phyloP scores from a whole-genome alignment of 768 basidiomycete genomes.

The Plicaturopsis crispa region DNA sequence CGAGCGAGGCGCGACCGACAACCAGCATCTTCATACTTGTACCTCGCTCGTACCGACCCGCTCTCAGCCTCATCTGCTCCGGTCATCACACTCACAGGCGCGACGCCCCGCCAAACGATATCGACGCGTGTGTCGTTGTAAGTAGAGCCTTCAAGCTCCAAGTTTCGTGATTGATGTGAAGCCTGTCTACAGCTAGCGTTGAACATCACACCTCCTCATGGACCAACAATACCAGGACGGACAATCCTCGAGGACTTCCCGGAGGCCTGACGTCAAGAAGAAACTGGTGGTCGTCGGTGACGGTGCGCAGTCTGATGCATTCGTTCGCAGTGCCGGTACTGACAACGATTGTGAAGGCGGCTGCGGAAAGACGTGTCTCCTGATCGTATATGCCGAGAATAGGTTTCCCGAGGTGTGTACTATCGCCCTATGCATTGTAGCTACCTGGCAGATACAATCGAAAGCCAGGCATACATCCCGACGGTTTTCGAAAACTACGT shows the following conservation, averaged over 20 bases:
- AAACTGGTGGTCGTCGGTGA: conserved; percentile 88
- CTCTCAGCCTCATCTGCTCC: too few species aligned
- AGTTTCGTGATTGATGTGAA: too few species aligned
- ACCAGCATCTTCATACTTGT: too few species aligned
- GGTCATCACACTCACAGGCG: too few species aligned
- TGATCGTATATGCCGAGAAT: conserved; percentile 96
- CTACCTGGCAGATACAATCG: conserved; percentile 6
- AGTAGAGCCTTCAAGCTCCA: too few species aligned
- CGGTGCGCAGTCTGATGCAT: conserved; percentile 41
- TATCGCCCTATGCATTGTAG: conserved; percentile 4
- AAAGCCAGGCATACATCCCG: conserved; percentile 74
- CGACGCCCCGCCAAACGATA: too few species aligned
- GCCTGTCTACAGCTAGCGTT: too few species aligned
- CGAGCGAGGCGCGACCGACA: too few species aligned
- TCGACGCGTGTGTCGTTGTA: too few species aligned
- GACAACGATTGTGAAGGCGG: conserved; percentile 42
- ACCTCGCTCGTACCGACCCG: too few species aligned
- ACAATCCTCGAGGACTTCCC: conserved; percentile 20
- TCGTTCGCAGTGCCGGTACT: conserved; percentile 18
- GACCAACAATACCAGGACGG: not conserved
- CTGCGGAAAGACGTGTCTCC: conserved; percentile 90
- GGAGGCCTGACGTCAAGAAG: conserved; percentile 74
- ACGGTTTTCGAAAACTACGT: conserved; percentile 96
- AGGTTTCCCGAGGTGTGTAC: conserved; percentile 83
- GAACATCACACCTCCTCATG: not conserved